Conservation (phyloP, 805 yeast genomes). For the Maudiozyma serrabonitensis region DNA sequence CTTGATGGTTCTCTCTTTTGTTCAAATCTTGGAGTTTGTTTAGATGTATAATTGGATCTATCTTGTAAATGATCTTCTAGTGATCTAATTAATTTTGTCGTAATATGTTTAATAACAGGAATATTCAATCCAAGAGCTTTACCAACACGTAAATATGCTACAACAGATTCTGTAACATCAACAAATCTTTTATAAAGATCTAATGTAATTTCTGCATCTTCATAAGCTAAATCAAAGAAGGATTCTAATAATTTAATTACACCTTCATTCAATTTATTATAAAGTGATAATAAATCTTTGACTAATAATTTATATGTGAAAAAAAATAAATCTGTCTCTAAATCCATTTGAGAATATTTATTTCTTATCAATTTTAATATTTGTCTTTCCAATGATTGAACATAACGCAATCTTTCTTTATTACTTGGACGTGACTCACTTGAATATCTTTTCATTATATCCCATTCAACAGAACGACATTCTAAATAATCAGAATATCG, state of each 20-base stretch:
- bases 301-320: slow-evolving; percentile 82
- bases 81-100: slow-evolving; percentile 79
- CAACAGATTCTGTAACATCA: slow-evolving; percentile 76
- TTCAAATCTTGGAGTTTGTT: not conserved
- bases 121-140: slow-evolving; percentile 85
- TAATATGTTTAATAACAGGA: slow-evolving; percentile 95
- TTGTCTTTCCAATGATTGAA: slow-evolving; percentile 75
- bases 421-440: not conserved
- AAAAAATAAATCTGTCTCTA: slow-evolving; percentile 66
- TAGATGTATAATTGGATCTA: slow-evolving; percentile 43
- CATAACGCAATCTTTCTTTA: slow-evolving; percentile 41
- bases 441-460: slow-evolving; percentile 2
- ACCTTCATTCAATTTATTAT: slow-evolving; percentile 88
- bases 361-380: slow-evolving; percentile 67
- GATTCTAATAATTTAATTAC: slow-evolving; percentile 88
- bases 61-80: slow-evolving; percentile 78
- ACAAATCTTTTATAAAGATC: slow-evolving; percentile 78
- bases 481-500: slow-evolving; percentile 67
- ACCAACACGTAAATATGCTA: slow-evolving; percentile 81
- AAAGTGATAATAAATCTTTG: slow-evolving; percentile 72
- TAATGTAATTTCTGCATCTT: slow-evolving; percentile 80
- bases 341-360: slow-evolving; percentile 67
- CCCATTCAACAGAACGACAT: slow-evolving; percentile 59
- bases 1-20: not conserved
- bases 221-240: slow-evolving; percentile 81